These are phyloP conservation scores for Pyricularia sp. DNA, from an alignment of 2,329 filamentous ascomycete genomes.

Conservation along the genomic window DNA sequence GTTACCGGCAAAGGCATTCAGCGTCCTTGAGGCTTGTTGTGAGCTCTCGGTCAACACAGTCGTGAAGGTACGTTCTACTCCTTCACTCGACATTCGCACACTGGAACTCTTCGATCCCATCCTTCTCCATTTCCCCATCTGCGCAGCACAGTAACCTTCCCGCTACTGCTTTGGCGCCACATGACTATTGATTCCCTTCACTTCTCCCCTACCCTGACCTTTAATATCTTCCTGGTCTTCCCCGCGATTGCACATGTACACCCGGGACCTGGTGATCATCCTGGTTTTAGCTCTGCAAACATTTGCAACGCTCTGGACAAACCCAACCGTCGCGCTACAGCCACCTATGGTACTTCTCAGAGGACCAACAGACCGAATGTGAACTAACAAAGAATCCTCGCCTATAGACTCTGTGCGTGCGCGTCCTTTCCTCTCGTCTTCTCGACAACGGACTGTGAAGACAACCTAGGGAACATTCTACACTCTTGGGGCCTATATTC, in stretches of 20 bases:
- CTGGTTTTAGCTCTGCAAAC: not conserved
- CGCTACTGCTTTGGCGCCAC: not conserved
- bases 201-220: not conserved
- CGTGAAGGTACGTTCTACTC: slow-evolving; percentile 24
- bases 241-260: not conserved
- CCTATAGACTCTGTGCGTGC: slow-evolving; percentile 2
- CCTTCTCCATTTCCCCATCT: slow-evolving; percentile 9
- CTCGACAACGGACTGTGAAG: not conserved
- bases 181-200: not conserved
- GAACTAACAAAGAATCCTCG: not conserved
- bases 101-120: slow-evolving; percentile 8
- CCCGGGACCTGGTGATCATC: not conserved
- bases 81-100: not conserved
- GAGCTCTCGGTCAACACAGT: not conserved
- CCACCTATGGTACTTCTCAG: not conserved
- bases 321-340: not conserved
- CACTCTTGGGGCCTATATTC: not conserved
- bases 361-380: not conserved
- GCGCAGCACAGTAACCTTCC: not conserved
- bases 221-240: not conserved
- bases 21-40: not conserved
- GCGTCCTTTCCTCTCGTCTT: not conserved
- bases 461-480: not conserved
- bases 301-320: not conserved
- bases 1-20: not conserved